Base-by-base conservation (phyloP, 2,329 filamentous ascomycete species). In the Pleurostoma richardsiae region DNA sequence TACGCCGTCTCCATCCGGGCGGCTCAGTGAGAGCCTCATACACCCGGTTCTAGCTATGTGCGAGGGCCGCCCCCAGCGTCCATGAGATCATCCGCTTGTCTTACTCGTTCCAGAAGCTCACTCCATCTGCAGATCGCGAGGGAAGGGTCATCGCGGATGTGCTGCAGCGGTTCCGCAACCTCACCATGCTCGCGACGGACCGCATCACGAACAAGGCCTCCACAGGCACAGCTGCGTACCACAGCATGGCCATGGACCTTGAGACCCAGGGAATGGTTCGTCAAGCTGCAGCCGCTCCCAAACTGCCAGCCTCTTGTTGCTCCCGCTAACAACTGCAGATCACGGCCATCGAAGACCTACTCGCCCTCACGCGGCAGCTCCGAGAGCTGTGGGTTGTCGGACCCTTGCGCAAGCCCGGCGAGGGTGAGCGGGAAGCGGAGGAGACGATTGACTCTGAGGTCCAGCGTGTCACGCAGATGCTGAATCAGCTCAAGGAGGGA, bases 371-470 rank as follows among this genome's bases (percentile, higher is more conserved):
- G 19, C 69, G 73, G 36, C 69, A 72, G 51, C 63, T 79, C 47
- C 74, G 76, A 52, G 68, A 72, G 46, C 62, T 77, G 28, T 77
- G 73, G 73, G 64, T 76, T 8, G 66, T 70, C 46, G 74, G 75
- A 2, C 68, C 73, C 1, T 59, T 77, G 28, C 65, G 66, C 47
- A 64, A 61, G 41, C 65, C 71, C 4, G 70, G 68, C 40, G 68
- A 73, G 43, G 69, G 69, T 36, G 66, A 69, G 44, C 61, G 56
- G 40, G 61, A 67, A 52, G 63, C 61, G 29, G 62, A 64, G 46
- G 53, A 65, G 40, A 50, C 41, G 10, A 61, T 65, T 42, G 65
- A 66, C 40, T 52, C 51, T 6, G 63, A 66, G 47, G 70, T 73
- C 30, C 57, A 61, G 33, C 52, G 53, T 4, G 64, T 74, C 43